phyloP scores from a whole-genome alignment of 148 eudicot genomes.

The Chenopodium album region DNA sequence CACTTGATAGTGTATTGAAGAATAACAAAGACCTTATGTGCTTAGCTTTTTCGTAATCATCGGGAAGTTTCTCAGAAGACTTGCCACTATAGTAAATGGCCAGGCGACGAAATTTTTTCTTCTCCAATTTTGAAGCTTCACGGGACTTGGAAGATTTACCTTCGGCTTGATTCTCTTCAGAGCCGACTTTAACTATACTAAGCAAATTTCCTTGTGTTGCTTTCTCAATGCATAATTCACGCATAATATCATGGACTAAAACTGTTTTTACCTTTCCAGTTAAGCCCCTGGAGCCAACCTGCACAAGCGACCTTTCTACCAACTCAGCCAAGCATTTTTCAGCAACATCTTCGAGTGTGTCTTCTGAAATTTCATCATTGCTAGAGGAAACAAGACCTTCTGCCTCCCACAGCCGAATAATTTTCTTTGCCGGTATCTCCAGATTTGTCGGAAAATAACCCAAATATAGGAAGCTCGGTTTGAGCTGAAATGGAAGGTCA shows the following conservation, averaged over 20 bases:
- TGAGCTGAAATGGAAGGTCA: slow-evolving; percentile 31
- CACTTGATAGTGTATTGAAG: slow-evolving; percentile 15
- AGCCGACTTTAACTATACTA: slow-evolving; percentile 1
- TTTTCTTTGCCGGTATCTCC: slow-evolving; percentile 17
- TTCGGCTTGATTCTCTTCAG: not conserved
- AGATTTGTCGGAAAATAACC: slow-evolving; percentile 28
- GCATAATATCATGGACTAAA: slow-evolving; percentile 25
- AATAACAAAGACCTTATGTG: slow-evolving; percentile 18
- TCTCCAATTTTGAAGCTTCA: not conserved
- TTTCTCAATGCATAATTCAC: slow-evolving; percentile 14
- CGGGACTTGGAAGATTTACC: not conserved
- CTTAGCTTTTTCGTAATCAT: not conserved
- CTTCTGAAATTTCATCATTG: slow-evolving; percentile 6
- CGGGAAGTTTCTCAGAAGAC: not conserved
- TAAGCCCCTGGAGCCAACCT: slow-evolving; percentile 14
- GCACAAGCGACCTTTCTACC: slow-evolving; percentile 19
- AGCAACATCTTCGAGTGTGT: slow-evolving; percentile 28
- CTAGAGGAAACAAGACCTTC: slow-evolving; percentile 27
- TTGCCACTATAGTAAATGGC: slow-evolving; percentile 13
- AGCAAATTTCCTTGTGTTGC: slow-evolving; percentile 15
- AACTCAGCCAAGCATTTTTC: slow-evolving; percentile 26
- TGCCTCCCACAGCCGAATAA: slow-evolving; percentile 33
- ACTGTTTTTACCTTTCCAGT: slow-evolving; percentile 22
- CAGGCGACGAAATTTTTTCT: slow-evolving; percentile 17
- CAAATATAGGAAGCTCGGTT: slow-evolving; percentile 33